A percentile compares a stretch with the other conserved stretches of the same genome.
Conservation (phyloP, 2,329 filamentous ascomycete species). For the Gaeumannomyces tritici region DNA sequence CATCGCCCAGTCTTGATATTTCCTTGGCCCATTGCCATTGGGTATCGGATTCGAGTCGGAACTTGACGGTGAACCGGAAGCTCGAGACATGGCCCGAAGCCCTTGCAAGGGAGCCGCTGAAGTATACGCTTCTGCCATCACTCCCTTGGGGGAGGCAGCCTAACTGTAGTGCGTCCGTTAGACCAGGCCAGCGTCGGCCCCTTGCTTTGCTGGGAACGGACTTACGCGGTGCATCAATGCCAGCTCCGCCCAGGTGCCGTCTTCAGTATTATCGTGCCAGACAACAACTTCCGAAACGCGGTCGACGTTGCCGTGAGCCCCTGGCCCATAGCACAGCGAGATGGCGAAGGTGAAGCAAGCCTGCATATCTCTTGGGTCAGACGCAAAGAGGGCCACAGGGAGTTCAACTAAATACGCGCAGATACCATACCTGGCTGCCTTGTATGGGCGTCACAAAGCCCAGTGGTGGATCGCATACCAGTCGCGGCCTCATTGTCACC, state of each 20-base stretch:
- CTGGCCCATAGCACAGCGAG: not conserved
- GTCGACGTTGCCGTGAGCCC: not conserved
- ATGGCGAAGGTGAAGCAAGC: not conserved
- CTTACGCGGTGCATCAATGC: not conserved
- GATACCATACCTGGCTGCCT: not conserved
- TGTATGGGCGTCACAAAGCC: not conserved
- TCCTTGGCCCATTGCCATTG: conserved; percentile 66
- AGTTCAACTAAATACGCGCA: not conserved
- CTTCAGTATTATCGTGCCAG: not conserved
- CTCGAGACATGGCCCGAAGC: not conserved
- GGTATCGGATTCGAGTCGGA: conserved; percentile 39
- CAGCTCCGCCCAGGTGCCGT: not conserved
- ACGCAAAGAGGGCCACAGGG: too few relatives aligned
- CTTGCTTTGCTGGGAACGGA: not conserved
- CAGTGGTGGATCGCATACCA: not conserved
- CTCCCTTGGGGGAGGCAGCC: not conserved
- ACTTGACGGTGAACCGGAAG: conserved; percentile 58
- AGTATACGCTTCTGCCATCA: not conserved
- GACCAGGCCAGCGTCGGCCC: not conserved
- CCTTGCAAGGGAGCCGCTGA: not conserved
- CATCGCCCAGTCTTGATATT: conserved; percentile 53
- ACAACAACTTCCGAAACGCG: not conserved
- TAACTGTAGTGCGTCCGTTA: not conserved
- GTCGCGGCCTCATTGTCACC: not conserved
- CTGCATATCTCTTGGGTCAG: not conserved